Base-by-base conservation (phyloP, 768 basidiomycete genomes). In the Pulveroboletus ravenelii region DNA sequence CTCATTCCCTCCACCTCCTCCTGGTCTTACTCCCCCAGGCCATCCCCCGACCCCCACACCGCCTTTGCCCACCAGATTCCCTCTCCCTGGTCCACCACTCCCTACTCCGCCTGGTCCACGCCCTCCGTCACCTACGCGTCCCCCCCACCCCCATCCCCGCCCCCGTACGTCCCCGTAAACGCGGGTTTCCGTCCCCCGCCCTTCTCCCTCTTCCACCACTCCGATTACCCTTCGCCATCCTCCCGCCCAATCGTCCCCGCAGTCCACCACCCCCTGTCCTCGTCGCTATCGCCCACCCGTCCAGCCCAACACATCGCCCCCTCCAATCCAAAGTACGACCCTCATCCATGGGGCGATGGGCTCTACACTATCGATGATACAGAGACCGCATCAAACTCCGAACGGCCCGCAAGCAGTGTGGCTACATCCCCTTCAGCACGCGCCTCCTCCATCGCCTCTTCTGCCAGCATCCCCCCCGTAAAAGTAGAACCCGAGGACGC, bases 341-440 rank as follows among this genome's bases (percentile, higher is more conserved):
- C 60, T 15, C 53, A 67, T 34, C 48, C 57, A 0, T 68, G 66
- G 66, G 63, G 63, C 52, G 54, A 62, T 40, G 64, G 58, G 58
- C 62, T 70, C 42, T 68, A 68, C 43, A 64, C 68, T 17, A 56
- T 67, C 48, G 66, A 67, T 55, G 62, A 68, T 52, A 57, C 68
- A 46, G 64, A 65, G 42, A 60, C 67, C 32, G 54, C 62, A 63
- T 61, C 67, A 41, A 65, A 69, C 63, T 67, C 66, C 57, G 58
- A 68, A 62, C 61, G 62, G 50, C 66, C 66, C 44, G 65, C 55
- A 53, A 65, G 63, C 65, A 69, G 57, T 56, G 60, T 63, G 45
- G 66, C 63, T n/a, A 52, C 68, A 14, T 69, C 66, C 56, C 66
- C 68, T 57, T 68, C 68, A 0, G 62, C 62, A 63, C 66, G 66